Evolutionary conservation across 2,329 filamentous ascomycete species (phyloP).

Genomic region (Lachnellula cervina): DNA sequence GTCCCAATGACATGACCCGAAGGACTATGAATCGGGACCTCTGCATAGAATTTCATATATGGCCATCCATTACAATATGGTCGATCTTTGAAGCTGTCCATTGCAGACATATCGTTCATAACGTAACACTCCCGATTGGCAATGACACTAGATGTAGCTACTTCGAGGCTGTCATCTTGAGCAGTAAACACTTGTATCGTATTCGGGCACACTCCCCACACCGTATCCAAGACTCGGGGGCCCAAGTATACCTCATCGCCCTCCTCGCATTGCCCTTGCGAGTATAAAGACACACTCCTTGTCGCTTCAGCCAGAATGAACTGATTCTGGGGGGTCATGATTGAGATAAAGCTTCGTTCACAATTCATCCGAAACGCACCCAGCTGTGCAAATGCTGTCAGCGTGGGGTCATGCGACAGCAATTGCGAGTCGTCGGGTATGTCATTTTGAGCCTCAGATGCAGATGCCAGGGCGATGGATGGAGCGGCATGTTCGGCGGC

Average conservation of each 20-base stretch:
- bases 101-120: conserved; percentile 20
- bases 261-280: neutral
- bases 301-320: conserved; percentile 25
- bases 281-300: conserved; percentile 15
- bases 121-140: conserved; percentile 16
- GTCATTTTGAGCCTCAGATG: too few species aligned
- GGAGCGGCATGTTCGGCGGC: too few species aligned
- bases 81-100: conserved; percentile 14
- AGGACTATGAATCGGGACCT: conserved; percentile 21
- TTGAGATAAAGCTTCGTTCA: conserved; percentile 42
- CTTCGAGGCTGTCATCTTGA: conserved; percentile 9
- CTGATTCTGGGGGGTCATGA: conserved; percentile 21
- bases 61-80: conserved; percentile 20
- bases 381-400: conserved; percentile 43
- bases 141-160: conserved; percentile 6
- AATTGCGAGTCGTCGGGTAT: conserved; percentile 3
- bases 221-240: conserved; percentile 10
- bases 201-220: conserved; percentile 20
- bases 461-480: too few species aligned
- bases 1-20: conserved; percentile 47
- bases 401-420: conserved; percentile 34
- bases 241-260: conserved; percentile 22
- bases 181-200: conserved; percentile 20
- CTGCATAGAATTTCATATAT: conserved; percentile 25
- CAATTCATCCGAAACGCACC: conserved; percentile 41